Conservation (phyloP, 305 asterid species). For the Solanum aculeatissimum region DNA sequence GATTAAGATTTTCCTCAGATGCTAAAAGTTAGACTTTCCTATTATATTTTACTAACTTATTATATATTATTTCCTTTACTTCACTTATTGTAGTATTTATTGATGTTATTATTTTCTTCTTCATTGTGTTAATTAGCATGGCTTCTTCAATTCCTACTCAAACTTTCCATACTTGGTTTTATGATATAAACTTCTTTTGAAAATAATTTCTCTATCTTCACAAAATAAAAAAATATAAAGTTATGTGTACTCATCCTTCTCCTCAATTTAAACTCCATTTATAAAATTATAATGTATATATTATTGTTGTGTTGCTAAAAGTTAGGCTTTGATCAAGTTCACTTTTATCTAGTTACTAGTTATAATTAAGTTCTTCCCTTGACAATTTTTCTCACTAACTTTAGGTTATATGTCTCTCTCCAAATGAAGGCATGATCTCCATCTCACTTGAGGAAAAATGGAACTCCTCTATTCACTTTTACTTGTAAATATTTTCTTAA, state of each 20-base stretch:
- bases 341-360: not conserved
- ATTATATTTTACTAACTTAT: not conserved
- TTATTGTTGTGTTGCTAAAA: not conserved
- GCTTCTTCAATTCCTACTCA: rapidly evolving
- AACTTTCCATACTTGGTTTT: not conserved
- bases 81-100: not conserved
- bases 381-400: not conserved
- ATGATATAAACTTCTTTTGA: not conserved
- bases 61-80: too few relatives aligned
- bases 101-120: not conserved
- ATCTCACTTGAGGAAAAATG: not conserved
- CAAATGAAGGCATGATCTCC: not conserved
- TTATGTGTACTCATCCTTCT: rapidly evolving
- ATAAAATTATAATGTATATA: not conserved
- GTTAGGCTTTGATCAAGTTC: not conserved
- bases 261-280: not conserved
- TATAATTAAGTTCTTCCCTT: not conserved
- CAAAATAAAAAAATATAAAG: not conserved
- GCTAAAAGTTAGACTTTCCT: not conserved
- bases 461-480: too few relatives aligned
- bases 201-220: not conserved
- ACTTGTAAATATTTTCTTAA: too few relatives aligned
- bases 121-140: not conserved
- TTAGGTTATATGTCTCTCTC: not conserved
- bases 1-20: not conserved